phyloP scores from a whole-genome alignment of 1,284 basidiomycete genomes.

The Meripilus lineatus region DNA sequence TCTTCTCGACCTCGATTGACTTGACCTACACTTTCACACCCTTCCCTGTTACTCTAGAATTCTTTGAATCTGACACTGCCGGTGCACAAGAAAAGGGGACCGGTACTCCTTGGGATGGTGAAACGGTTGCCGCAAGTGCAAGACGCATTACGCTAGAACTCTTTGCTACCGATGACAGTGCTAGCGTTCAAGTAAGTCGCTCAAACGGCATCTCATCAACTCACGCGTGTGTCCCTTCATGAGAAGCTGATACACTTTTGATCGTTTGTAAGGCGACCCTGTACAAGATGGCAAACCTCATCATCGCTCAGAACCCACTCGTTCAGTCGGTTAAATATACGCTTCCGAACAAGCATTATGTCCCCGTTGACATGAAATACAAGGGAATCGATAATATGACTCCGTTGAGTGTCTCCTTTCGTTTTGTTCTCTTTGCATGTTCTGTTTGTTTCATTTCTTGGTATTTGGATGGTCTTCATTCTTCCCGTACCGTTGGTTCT shows the following conservation, averaged over 20 bases:
- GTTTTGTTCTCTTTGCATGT: slow-evolving; percentile 4
- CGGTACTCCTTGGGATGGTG: slow-evolving; percentile 59
- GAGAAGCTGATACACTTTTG: slow-evolving; percentile 7
- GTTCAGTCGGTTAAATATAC: slow-evolving; percentile 68
- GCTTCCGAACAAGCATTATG: slow-evolving; percentile 93
- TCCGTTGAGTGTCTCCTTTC: slow-evolving; percentile 26
- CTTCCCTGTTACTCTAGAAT: slow-evolving; percentile 38
- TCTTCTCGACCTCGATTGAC: slow-evolving; percentile 84
- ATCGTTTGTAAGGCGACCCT: slow-evolving; percentile 69
- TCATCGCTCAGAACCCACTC: slow-evolving; percentile 62
- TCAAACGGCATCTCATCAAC: neutral
- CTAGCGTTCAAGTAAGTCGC: slow-evolving; percentile 74
- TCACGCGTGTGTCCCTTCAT: neutral
- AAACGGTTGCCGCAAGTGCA: slow-evolving; percentile 51
- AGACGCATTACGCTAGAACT: slow-evolving; percentile 70
- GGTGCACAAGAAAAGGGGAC: slow-evolving; percentile 22
- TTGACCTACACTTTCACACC: slow-evolving; percentile 62
- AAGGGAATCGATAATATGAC: slow-evolving; percentile 47
- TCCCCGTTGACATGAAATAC: slow-evolving; percentile 77
- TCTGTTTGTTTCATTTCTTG: neutral
- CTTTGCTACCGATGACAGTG: slow-evolving; percentile 87
- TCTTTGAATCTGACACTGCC: slow-evolving; percentile 27
- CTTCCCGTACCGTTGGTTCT: neutral
- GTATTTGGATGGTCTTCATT: neutral
- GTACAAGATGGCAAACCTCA: slow-evolving; percentile 81